A percentile compares a stretch with the other conserved stretches of the same genome.
Conservation (phyloP, 1,284 basidiomycete species). For the Phellinidium pouzarii region DNA sequence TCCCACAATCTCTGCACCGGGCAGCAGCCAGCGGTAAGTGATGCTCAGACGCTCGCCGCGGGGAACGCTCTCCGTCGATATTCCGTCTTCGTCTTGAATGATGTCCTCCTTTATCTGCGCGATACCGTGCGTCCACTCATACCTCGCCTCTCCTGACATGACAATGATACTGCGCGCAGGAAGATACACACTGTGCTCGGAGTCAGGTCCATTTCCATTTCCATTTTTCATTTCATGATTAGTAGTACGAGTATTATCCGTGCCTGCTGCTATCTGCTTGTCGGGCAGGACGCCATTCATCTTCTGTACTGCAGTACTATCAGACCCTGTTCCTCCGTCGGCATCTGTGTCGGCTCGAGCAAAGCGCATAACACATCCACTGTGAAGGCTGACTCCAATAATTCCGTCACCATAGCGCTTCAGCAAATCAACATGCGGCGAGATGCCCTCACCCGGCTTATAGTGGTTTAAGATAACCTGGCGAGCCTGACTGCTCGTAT, state of each 20-base stretch:
- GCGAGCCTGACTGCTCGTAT: conserved; percentile 40
- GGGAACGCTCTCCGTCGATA: conserved; percentile 29
- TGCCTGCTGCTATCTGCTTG: too few relatives aligned
- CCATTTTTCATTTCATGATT: too few relatives aligned
- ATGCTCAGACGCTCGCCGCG: conserved; percentile 62
- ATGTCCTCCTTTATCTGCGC: conserved; percentile 43
- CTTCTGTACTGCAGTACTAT: too few relatives aligned
- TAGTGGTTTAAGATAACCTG: conserved; percentile 81
- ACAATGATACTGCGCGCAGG: conserved; percentile 63
- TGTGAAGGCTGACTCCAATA: conserved; percentile 67
- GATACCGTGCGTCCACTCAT: conserved; percentile 63
- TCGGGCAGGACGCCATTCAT: too few relatives aligned
- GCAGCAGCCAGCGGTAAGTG: conserved; percentile 72
- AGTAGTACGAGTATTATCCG: too few relatives aligned
- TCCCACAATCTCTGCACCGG: conserved; percentile 71
- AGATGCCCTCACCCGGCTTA: conserved; percentile 71
- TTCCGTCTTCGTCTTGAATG: conserved; percentile 31
- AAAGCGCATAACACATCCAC: conserved; percentile 72
- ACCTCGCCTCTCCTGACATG: conserved; percentile 68
- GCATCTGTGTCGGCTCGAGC: conserved; percentile 23
- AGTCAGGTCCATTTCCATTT: too few relatives aligned
- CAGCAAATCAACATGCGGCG: conserved; percentile 71
- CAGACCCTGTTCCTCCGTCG: neutral
- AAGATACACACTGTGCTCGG: conserved; percentile 46
- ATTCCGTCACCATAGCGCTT: conserved; percentile 75